Conservation (phyloP, 805 yeast genomes). For the Maudiozyma barnettii region DNA sequence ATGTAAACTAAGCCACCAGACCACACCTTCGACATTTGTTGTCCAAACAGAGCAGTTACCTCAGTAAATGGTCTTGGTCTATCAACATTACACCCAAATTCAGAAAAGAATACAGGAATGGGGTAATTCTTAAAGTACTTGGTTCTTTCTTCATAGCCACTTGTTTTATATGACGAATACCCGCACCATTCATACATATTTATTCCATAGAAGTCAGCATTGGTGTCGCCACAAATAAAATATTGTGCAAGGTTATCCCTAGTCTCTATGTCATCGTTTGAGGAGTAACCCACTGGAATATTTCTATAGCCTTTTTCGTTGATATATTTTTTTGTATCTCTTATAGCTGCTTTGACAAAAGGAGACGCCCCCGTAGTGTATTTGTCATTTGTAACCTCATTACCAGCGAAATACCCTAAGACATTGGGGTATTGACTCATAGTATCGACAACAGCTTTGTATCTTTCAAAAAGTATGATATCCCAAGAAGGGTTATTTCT, state of each 20-base stretch:
- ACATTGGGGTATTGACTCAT: constrained; percentile 71
- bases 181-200: constrained; percentile 91
- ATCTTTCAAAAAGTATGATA: constrained; percentile 59
- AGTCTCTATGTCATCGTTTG: constrained; percentile 79
- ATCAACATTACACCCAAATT: constrained; percentile 66
- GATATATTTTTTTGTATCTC: constrained; percentile 79
- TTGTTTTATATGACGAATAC: constrained; percentile 44
- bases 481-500: constrained; percentile 77
- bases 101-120: constrained; percentile 69
- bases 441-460: constrained; percentile 72
- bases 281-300: constrained; percentile 91
- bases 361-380: constrained; percentile 86
- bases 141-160: constrained; percentile 62
- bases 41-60: constrained; percentile 53
- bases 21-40: constrained; percentile 69
- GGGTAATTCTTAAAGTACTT: constrained; percentile 53
- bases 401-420: constrained; percentile 94
- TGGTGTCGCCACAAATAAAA: constrained; percentile 66
- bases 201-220: constrained; percentile 70
- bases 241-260: constrained; percentile 73
- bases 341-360: constrained; percentile 89
- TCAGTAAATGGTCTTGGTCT: constrained; percentile 66
- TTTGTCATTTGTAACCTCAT: constrained; percentile 83
- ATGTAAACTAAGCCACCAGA: constrained; percentile 80
- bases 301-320: constrained; percentile 47